Conservation (phyloP, 768 basidiomycete genomes). For the Suillus clintonianus region DNA sequence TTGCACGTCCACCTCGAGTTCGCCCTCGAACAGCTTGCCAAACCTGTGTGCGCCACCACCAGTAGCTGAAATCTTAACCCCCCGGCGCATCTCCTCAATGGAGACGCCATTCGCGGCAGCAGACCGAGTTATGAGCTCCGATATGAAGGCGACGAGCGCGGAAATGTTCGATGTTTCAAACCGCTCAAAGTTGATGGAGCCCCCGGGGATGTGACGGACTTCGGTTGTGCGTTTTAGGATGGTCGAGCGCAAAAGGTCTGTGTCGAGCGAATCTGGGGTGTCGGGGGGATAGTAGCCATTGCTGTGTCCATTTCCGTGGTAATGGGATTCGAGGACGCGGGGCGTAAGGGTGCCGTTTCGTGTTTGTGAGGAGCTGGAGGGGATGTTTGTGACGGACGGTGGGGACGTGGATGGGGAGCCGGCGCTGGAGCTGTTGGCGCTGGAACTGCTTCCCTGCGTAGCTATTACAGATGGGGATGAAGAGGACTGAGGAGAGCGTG, state of each 20-base stretch:
- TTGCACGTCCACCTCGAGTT: slow-evolving; percentile 80
- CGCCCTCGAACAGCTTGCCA: slow-evolving; percentile 75
- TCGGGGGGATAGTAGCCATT: slow-evolving; percentile 21
- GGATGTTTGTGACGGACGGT: slow-evolving; percentile 25
- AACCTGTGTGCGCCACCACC: slow-evolving; percentile 97
- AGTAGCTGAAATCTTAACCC: slow-evolving; percentile 97
- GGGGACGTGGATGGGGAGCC: slow-evolving; percentile 34
- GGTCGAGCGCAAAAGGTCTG: slow-evolving; percentile 56
- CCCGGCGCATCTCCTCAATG: slow-evolving; percentile 86
- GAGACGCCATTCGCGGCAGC: slow-evolving; percentile 85
- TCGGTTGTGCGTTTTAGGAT: slow-evolving; percentile 65
- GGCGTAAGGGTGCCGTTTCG: slow-evolving; percentile 83
- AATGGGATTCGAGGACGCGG: slow-evolving; percentile 62
- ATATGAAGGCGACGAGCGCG: slow-evolving; percentile 83
- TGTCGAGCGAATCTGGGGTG: slow-evolving; percentile 37
- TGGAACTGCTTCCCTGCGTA: slow-evolving; percentile 55
- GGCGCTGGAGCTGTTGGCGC: slow-evolving; percentile 38
- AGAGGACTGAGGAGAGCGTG: slow-evolving; percentile 87
- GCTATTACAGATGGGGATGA: slow-evolving; percentile 70
- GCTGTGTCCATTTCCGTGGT: slow-evolving; percentile 25
- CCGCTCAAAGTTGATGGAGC: slow-evolving; percentile 95
- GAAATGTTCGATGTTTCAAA: slow-evolving; percentile 93
- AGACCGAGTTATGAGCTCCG: slow-evolving; percentile 81
- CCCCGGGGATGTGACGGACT: slow-evolving; percentile 83
- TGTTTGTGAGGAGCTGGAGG: slow-evolving; percentile 33